Evolutionary conservation across 305 asterid species (phyloP).

Genomic region (Rubia peregrina): DNA sequence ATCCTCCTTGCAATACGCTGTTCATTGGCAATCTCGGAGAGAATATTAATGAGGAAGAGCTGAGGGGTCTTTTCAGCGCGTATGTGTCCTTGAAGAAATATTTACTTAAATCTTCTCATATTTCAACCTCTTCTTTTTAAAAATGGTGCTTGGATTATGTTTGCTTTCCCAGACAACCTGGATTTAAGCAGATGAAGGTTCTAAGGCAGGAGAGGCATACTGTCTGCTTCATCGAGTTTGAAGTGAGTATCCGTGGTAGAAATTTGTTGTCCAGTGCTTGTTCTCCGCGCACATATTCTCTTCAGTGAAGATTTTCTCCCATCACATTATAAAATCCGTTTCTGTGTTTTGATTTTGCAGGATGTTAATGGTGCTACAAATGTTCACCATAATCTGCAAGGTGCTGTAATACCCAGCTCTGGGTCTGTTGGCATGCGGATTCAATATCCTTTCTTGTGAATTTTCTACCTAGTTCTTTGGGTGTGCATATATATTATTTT

Average conservation of each 20-base stretch:
- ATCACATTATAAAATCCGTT: slow-evolving; percentile 12
- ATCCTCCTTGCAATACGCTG: slow-evolving; percentile 98
- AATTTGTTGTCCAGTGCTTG: slow-evolving; percentile 7
- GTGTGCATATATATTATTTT: background rate
- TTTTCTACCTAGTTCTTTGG: background rate
- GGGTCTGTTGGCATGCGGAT: slow-evolving; percentile 99
- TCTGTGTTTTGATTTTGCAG: slow-evolving; percentile 36
- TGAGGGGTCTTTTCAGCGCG: slow-evolving; percentile 76
- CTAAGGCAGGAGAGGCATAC: slow-evolving; percentile 96
- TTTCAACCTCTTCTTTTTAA: background rate
- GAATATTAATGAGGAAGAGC: slow-evolving; percentile 91
- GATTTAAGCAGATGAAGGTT: slow-evolving; percentile 97
- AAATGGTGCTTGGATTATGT: slow-evolving; percentile 9
- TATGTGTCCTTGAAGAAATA: slow-evolving; percentile 24
- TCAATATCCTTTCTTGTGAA: slow-evolving; percentile 74
- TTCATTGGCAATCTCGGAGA: slow-evolving; percentile 99
- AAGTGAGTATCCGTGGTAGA: slow-evolving; percentile 39
- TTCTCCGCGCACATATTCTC: slow-evolving; percentile 11
- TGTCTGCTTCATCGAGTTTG: slow-evolving; percentile 98
- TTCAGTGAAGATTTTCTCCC: slow-evolving; percentile 4
- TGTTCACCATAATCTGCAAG: slow-evolving; percentile 93
- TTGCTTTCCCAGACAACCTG: slow-evolving; percentile 64
- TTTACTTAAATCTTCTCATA: slow-evolving; percentile 7
- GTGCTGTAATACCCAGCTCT: slow-evolving; percentile 97
- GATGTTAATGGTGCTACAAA: slow-evolving; percentile 86